Evolutionary conservation across 2,329 filamentous ascomycete genomes (phyloP).

Genomic region (Clarireedia monteithiana): DNA sequence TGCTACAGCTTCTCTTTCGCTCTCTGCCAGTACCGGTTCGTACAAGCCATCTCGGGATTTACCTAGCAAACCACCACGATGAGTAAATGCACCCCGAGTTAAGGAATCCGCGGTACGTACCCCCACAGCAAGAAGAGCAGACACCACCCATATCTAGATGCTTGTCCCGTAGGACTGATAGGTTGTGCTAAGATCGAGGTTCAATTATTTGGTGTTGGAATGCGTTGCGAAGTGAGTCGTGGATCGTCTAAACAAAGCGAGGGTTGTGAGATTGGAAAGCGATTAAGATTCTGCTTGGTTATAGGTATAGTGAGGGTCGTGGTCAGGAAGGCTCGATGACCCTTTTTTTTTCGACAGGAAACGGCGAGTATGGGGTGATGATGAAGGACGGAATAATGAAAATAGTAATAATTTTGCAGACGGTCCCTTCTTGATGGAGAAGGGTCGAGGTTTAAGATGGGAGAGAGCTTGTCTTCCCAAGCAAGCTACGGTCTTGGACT

Average conservation of each 20-base stretch:
- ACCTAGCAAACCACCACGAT: constrained; percentile 40
- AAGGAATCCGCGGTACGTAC: constrained; percentile 28
- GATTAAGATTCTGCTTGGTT: background rate
- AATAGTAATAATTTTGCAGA: no score
- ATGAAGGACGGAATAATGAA: background rate
- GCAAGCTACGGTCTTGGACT: constrained; percentile 7
- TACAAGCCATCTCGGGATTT: constrained; percentile 75
- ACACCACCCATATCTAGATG: constrained; percentile 49
- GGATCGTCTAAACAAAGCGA: constrained; percentile 14
- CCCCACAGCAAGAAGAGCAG: constrained; percentile 55
- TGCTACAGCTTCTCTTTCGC: constrained; percentile 92
- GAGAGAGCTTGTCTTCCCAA: constrained; percentile 3
- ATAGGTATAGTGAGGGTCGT: no score
- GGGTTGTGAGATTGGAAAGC: background rate
- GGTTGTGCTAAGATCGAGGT: constrained; percentile 13
- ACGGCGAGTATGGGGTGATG: background rate
- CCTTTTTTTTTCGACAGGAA: background rate
- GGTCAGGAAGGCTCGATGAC: constrained; percentile 10
- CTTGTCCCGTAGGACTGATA: constrained; percentile 25
- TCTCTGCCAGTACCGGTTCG: constrained; percentile 85
- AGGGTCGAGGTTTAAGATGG: constrained; percentile 4
- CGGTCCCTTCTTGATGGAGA: constrained; percentile 6
- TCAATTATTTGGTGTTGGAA: constrained; percentile 22
- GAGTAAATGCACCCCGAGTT: constrained; percentile 14
- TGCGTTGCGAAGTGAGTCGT: constrained; percentile 15